phyloP scores from a whole-genome alignment of 176 grass and related monocot species.

The Carex cristatella region DNA sequence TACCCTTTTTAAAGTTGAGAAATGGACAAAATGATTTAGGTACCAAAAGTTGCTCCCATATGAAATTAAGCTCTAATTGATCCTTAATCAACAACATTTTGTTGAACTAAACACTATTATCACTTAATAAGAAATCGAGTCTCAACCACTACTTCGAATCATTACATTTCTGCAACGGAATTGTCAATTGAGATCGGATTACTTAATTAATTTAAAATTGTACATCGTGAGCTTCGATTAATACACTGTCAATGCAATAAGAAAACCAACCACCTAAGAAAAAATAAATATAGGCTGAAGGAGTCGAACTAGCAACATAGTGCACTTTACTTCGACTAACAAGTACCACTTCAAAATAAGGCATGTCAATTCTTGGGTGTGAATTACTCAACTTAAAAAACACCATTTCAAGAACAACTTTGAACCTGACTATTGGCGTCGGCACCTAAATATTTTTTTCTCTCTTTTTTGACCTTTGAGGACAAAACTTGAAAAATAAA shows the following conservation, averaged over 20 bases:
- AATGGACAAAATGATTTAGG: neutral
- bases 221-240: too few species aligned
- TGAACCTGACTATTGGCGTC: neutral
- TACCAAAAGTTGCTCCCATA: neutral
- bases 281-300: neutral
- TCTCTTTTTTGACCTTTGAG: neutral
- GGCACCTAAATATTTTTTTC: neutral
- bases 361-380: neutral
- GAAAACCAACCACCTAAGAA: neutral
- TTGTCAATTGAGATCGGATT: neutral
- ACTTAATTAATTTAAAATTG: neutral
- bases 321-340: neutral
- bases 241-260: neutral
- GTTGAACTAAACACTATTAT: neutral
- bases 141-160: neutral
- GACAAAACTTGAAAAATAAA: neutral
- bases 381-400: neutral
- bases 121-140: neutral
- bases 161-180: neutral
- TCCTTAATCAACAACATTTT: neutral
- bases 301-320: neutral
- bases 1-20: slow-evolving; percentile 45
- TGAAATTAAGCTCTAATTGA: neutral
- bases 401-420: neutral
- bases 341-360: neutral